Percentiles rank a stretch among this genome's conserved stretches.
phyloP scores from a whole-genome alignment of 1,284 basidiomycete species.

The Pyrrhoderma lamaoense region DNA sequence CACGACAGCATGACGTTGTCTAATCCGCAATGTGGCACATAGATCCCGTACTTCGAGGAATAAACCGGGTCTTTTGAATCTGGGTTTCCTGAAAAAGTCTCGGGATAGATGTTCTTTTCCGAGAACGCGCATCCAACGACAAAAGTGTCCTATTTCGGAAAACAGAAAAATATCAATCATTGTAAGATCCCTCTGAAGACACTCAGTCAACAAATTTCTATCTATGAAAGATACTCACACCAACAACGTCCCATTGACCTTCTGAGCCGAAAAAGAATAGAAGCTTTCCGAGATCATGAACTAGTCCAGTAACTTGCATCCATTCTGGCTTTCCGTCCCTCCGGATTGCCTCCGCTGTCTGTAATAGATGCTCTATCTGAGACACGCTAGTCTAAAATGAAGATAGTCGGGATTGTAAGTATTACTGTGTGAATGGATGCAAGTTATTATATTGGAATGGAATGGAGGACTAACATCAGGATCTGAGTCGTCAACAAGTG shows the following conservation, averaged over 20 bases:
- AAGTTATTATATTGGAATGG: conserved; percentile 3
- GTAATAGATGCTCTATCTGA: conserved; percentile 87
- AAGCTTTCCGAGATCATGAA: conserved; percentile 86
- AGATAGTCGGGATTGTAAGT: conserved; percentile 26
- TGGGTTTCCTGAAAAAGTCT: conserved; percentile 75
- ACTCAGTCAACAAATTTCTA: no score
- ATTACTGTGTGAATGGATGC: conserved; percentile 1
- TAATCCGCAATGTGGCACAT: conserved; percentile 77
- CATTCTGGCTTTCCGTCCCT: conserved; percentile 84
- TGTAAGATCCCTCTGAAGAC: no score
- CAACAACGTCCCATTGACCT: conserved; percentile 92
- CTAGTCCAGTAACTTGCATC: conserved; percentile 86
- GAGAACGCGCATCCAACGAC: conserved; percentile 83
- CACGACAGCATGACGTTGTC: conserved; percentile 88
- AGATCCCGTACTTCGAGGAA: conserved; percentile 78
- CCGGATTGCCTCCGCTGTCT: conserved; percentile 88
- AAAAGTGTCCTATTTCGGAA: conserved; percentile 68
- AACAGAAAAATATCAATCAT: no score
- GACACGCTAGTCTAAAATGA: conserved; percentile 56
- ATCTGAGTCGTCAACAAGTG: conserved; percentile 83
- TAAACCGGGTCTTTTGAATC: conserved; percentile 67
- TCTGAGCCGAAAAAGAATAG: conserved; percentile 75
- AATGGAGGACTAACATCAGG: conserved; percentile 70
- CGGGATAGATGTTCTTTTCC: conserved; percentile 78
- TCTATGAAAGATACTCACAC: conserved; percentile 38